Evolutionary conservation across 2,329 filamentous ascomycete genomes (phyloP).

Genomic region (Fusarium hainanense): DNA sequence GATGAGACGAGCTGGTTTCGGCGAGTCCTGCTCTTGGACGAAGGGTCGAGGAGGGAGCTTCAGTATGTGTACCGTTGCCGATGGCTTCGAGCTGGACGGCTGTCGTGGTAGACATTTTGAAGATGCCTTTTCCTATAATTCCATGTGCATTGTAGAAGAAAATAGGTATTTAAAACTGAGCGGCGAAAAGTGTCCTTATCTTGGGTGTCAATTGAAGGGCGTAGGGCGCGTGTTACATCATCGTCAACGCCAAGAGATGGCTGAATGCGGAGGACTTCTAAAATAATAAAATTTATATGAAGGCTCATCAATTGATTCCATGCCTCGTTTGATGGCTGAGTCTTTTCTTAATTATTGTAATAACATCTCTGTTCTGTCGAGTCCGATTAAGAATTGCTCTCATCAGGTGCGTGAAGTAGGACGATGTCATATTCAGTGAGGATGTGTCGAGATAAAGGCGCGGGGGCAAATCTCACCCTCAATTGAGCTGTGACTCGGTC

Average conservation of each 20-base stretch:
- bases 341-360: too few relatives aligned
- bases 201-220: conserved; percentile 20
- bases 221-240: conserved; percentile 27
- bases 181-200: not conserved
- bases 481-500: not conserved
- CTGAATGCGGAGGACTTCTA: not conserved
- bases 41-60: conserved; percentile 7
- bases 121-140: not conserved
- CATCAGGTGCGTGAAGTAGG: not conserved
- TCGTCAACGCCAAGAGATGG: not conserved
- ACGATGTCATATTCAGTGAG: not conserved
- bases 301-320: not conserved
- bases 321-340: too few relatives aligned
- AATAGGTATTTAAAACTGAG: rapidly evolving
- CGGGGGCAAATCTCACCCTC: not conserved
- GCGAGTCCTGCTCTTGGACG: conserved; percentile 18
- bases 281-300: not conserved
- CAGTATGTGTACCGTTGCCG: conserved; percentile 9
- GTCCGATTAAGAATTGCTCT: not conserved
- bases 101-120: conserved; percentile 31
- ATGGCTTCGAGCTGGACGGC: conserved; percentile 28
- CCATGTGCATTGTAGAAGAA: not conserved
- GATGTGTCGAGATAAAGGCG: conserved; percentile 10
- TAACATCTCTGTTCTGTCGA: too few relatives aligned
- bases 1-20: not conserved